Percentiles rank a stretch among this genome's conserved stretches.
phyloP scores from a whole-genome alignment of 176 grass and related monocot species.

The Ananas comosus region DNA sequence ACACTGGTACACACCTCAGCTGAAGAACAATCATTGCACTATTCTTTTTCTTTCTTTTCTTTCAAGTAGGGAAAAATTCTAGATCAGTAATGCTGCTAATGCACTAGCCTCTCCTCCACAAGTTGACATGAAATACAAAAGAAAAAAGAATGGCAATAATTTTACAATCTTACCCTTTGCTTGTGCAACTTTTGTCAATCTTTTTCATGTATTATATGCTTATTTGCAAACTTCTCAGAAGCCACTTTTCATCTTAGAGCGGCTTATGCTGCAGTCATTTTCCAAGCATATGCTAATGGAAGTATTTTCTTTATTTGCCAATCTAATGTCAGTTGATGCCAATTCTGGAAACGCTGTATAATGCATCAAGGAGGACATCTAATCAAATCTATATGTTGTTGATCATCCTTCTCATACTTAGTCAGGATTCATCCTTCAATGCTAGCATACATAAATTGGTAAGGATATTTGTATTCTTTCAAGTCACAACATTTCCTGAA shows the following conservation, averaged over 20 bases:
- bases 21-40: background rate
- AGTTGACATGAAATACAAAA: background rate
- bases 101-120: background rate
- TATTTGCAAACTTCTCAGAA: background rate
- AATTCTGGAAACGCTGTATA: constrained; percentile 92
- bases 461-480: constrained; percentile 23
- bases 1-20: constrained; percentile 60
- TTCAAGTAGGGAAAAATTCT: background rate
- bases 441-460: constrained; percentile 95
- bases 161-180: background rate
- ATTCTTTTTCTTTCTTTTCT: background rate
- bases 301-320: constrained; percentile 8
- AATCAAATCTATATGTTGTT: constrained; percentile 99
- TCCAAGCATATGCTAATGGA: background rate
- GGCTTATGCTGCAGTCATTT: background rate
- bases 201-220: background rate
- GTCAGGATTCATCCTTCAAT: constrained; percentile 99
- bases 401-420: constrained; percentile 96
- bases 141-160: background rate
- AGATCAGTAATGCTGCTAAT: background rate
- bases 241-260: background rate
- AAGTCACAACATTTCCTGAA: background rate
- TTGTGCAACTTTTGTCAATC: background rate
- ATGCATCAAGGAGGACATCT: constrained; percentile 92
- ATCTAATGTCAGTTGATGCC: constrained; percentile 66